Evolutionary conservation across 257 asterid genomes (phyloP).

Genomic region (Forsythia viridissima): DNA sequence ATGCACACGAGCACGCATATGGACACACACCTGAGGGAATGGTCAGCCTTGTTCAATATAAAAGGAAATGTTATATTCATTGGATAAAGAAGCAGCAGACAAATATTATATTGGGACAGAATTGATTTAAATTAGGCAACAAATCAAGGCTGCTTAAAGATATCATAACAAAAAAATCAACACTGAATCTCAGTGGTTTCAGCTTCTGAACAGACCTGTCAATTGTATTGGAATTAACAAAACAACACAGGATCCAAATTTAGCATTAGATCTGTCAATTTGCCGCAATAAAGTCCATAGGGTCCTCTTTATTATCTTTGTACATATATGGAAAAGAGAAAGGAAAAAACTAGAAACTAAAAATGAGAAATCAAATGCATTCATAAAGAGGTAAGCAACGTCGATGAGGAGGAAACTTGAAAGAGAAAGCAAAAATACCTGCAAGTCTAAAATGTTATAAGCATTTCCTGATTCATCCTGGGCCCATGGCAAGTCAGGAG

Average conservation of each 20-base stretch:
- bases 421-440: slow-evolving; percentile 46
- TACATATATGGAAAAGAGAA: background rate
- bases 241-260: background rate
- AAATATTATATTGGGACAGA: background rate
- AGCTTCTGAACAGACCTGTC: background rate
- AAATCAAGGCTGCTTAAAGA: background rate
- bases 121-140: background rate
- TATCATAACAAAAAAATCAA: background rate
- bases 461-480: slow-evolving; percentile 88
- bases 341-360: background rate
- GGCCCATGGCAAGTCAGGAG: slow-evolving; percentile 79
- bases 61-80: background rate
- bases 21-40: background rate
- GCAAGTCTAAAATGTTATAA: slow-evolving; percentile 81
- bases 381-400: background rate
- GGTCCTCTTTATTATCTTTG: background rate
- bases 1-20: background rate
- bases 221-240: background rate
- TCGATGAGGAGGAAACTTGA: background rate
- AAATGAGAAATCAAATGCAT: background rate
- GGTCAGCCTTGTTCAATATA: background rate
- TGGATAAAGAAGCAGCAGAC: background rate
- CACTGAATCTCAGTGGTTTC: background rate
- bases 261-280: background rate
- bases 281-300: background rate